Evolutionary conservation across 306 rosid genomes (phyloP).

Genomic region (Oemleria cerasiformis): DNA sequence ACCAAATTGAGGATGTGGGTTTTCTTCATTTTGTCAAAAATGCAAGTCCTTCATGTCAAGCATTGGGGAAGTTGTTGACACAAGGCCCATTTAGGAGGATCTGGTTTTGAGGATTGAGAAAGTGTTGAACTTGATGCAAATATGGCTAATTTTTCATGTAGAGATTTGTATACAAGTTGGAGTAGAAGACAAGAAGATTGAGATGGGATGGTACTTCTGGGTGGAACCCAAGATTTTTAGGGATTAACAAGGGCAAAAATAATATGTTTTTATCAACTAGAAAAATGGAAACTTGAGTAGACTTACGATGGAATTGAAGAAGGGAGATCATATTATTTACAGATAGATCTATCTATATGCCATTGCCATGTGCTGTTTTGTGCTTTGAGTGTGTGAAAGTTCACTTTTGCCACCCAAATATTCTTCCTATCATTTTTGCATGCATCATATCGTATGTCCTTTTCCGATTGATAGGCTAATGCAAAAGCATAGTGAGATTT

Average conservation of each 20-base stretch:
- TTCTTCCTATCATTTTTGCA: constrained; percentile 2
- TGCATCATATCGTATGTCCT: constrained; percentile 2
- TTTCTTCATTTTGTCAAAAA: constrained; percentile 31
- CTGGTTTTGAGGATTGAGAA: constrained; percentile 31
- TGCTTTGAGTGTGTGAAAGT: constrained; percentile 14
- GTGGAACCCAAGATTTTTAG: constrained; percentile 34
- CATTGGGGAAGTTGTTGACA: constrained; percentile 14
- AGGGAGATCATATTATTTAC: constrained; percentile 3
- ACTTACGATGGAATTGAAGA: constrained; percentile 15
- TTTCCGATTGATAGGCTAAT: constrained; percentile 1
- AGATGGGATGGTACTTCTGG: constrained; percentile 40
- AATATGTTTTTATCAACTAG: neutral
- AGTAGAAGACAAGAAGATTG: constrained; percentile 41
- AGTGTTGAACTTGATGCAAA: constrained; percentile 16
- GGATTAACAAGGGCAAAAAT: constrained; percentile 17
- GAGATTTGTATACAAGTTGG: constrained; percentile 12
- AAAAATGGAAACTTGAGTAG: constrained; percentile 20
- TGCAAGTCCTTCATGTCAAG: constrained; percentile 11
- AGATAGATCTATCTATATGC: constrained; percentile 32
- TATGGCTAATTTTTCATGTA: constrained; percentile 1
- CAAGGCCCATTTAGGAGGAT: constrained; percentile 25
- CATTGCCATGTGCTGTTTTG: constrained; percentile 52
- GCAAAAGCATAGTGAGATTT: neutral
- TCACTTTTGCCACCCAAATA: constrained; percentile 14
- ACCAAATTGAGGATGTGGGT: constrained; percentile 49